Conservation (phyloP, 805 yeast genomes). For the Candida silvicultrix region DNA sequence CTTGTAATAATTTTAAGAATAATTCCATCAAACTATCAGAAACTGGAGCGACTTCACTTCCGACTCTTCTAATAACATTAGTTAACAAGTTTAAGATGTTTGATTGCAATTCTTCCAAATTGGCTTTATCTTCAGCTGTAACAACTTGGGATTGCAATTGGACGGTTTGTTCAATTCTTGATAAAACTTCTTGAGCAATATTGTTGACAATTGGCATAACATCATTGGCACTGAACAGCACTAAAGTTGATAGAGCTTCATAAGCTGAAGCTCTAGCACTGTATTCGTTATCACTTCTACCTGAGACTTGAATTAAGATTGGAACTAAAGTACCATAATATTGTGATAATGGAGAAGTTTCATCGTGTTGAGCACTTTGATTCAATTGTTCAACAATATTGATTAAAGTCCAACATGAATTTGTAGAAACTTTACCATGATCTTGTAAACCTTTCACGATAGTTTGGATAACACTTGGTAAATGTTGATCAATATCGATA, state of each 20-base stretch:
- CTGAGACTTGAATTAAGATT: conserved; percentile 61
- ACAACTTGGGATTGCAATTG: conserved; percentile 51
- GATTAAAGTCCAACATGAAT: conserved; percentile 96
- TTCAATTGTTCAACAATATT: conserved; percentile 81
- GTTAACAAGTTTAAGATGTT: conserved; percentile 32
- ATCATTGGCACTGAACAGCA: conserved; percentile 65
- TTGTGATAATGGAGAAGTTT: conserved; percentile 61
- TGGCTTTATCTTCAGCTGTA: conserved; percentile 63
- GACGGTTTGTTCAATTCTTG: conserved; percentile 67
- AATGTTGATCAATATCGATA: conserved; percentile 54
- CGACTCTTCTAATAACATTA: conserved; percentile 53
- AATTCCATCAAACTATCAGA: conserved; percentile 83
- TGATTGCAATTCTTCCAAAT: conserved; percentile 84
- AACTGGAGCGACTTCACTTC: conserved; percentile 54
- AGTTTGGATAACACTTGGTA: conserved; percentile 70
- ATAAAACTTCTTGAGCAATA: conserved; percentile 69
- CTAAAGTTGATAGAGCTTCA: conserved; percentile 83
- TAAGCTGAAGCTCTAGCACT: conserved; percentile 94
- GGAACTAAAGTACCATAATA: conserved; percentile 69
- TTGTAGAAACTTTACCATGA: conserved; percentile 91
- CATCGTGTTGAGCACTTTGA: conserved; percentile 39
- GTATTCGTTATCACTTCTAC: conserved; percentile 73
- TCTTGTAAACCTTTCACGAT: conserved; percentile 78
- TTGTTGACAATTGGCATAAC: conserved; percentile 62
- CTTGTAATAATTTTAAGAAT: conserved; percentile 63